Evolutionary conservation across 2,329 filamentous ascomycete species (phyloP), one percentile per base, ranked within the genome.

Genomic region (Beauveria caledonica): DNA sequence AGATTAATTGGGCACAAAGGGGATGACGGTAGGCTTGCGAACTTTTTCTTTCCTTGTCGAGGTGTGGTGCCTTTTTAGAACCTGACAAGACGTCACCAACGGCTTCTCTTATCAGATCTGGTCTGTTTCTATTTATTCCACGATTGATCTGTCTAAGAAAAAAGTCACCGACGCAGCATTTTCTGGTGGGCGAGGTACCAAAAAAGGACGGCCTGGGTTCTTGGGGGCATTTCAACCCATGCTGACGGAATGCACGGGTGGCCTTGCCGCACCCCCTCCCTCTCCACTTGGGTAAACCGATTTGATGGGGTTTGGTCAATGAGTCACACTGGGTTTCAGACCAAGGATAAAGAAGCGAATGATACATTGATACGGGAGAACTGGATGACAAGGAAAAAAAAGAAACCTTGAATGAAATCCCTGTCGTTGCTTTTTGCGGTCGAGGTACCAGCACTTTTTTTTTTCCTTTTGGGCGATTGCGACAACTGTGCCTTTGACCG

Each of bases 291-390:
- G 13, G 23, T 33, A 44, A 33, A 39, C 56, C 57, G 57, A 59
- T 59, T 59, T 13, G 50, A 60, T 54, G 50, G 50, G 27, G 39
- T 51, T 19, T 21, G 3, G 10, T 15, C 9, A 49, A 60, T 60
- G 59, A 60, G 59, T 60, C 59, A 60, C 59, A 60, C 59, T 55
- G n/a, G 40, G 52, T 56, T 56, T 56, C 59, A 60, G 45, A 36
- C 40, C 39, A 52, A 21, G 39, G 29, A 51, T 42, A 57, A 48
- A 25, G 21, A 48, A 57, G 27, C 39, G 36, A 46, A 56, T 45
- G 36, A 45, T 42, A 54, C n/a, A n/a, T n/a, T n/a, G 29, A 42
- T 45, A 56, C 53, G 27, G 46, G 29, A 46, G 45, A 51, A 39
- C n/a, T 36, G 9, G n/a, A 52, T 25, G 40, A 36, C 27, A 11